phyloP scores from a whole-genome alignment of 306 rosid species.

The Quercus rubra region DNA sequence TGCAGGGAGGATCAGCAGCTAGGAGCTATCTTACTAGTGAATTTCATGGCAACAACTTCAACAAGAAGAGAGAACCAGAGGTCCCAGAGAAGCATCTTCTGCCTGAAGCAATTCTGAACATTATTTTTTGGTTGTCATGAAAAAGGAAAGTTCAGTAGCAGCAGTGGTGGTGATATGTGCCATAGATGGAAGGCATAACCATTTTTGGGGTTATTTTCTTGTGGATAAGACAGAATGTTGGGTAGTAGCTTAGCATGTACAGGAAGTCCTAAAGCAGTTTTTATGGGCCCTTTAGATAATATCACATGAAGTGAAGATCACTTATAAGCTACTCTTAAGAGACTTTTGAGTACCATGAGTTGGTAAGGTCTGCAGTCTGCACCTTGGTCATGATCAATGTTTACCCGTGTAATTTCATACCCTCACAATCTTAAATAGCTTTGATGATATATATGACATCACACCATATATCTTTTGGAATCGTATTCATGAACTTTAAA shows the following conservation, averaged over 20 bases:
- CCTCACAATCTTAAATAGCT: neutral
- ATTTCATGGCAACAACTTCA: neutral
- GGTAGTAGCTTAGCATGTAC: neutral
- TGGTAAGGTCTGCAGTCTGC: neutral
- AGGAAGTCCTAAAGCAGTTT: neutral
- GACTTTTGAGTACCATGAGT: neutral
- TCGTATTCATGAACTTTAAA: neutral
- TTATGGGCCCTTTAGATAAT: neutral
- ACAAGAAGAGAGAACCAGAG: constrained; percentile 3
- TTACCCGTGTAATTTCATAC: neutral
- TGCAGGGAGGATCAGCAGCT: constrained; percentile 1
- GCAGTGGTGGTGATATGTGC: neutral
- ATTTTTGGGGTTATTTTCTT: neutral
- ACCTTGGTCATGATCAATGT: neutral
- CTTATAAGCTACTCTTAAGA: too few species aligned
- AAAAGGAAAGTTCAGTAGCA: neutral
- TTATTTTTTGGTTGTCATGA: neutral
- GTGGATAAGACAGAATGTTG: neutral
- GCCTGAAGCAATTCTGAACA: neutral
- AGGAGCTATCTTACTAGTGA: neutral
- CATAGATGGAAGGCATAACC: neutral
- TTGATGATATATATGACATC: neutral
- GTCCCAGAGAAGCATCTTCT: neutral
- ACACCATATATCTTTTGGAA: neutral
- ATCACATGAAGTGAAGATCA: neutral